Conservation (phyloP, 2,329 filamentous ascomycete genomes). For the Paraconiothyrium brasiliense region DNA sequence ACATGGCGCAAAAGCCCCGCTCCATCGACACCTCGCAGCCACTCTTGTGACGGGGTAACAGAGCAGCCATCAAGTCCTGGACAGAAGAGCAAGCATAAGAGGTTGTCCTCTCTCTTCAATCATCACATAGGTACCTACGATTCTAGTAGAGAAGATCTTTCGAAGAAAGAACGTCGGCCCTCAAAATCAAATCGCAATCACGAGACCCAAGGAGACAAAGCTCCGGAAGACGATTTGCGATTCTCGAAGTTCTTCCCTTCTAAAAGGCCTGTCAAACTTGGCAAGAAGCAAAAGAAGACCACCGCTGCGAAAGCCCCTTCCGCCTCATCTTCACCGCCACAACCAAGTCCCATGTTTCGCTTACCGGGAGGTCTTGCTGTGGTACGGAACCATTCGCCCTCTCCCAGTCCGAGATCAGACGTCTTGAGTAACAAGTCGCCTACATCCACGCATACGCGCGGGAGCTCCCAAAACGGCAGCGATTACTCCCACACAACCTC, state of each 20-base stretch:
- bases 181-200: conserved; percentile 10
- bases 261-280: conserved; percentile 13
- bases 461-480: conserved; percentile 6
- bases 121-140: conserved; percentile 20
- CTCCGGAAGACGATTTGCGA: conserved; percentile 17
- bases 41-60: conserved; percentile 9
- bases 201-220: conserved; percentile 9
- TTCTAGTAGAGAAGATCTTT: neutral
- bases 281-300: conserved; percentile 13
- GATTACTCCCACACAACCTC: conserved; percentile 17
- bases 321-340: conserved; percentile 15
- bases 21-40: conserved; percentile 10
- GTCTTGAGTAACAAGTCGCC: conserved; percentile 16
- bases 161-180: neutral
- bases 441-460: conserved; percentile 10
- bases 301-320: conserved; percentile 5
- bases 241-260: conserved; percentile 25
- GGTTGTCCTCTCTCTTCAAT: conserved; percentile 29
- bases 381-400: conserved; percentile 27
- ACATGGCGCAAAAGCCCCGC: conserved; percentile 28
- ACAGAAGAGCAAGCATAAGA: conserved; percentile 21
- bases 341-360: conserved; percentile 29
- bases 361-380: conserved; percentile 36
- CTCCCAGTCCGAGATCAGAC: conserved; percentile 19
- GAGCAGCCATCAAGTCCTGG: conserved; percentile 4